Percentiles rank a stretch among this genome's conserved stretches.
phyloP scores from a whole-genome alignment of 1,139 yeast genomes.

The Scheffersomyces cryptocercus region DNA sequence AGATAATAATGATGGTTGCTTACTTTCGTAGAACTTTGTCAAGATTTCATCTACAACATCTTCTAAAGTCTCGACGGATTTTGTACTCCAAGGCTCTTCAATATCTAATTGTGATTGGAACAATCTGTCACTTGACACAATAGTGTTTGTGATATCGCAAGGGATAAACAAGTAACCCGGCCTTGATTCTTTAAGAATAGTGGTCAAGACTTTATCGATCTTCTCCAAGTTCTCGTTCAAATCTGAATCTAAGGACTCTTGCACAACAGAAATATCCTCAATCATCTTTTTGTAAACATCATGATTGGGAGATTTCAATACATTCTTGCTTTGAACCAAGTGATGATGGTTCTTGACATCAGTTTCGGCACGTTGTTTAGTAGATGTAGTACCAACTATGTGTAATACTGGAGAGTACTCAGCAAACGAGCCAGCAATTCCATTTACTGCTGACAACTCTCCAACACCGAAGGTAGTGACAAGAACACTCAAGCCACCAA shows the following conservation, averaged over 20 bases:
- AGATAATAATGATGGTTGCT: conserved; percentile 62
- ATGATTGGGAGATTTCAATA: conserved; percentile 56
- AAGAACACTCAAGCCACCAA: conserved; percentile 41
- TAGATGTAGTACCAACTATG: conserved; percentile 72
- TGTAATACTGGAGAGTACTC: conserved; percentile 80
- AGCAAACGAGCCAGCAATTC: conserved; percentile 79
- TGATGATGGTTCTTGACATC: conserved; percentile 57
- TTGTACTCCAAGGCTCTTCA: background rate
- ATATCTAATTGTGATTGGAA: conserved; percentile 20
- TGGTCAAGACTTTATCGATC: conserved; percentile 63
- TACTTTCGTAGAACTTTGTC: conserved; percentile 48
- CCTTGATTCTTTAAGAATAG: conserved; percentile 56
- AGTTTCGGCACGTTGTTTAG: conserved; percentile 14
- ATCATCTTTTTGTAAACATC: conserved; percentile 63
- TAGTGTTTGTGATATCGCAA: conserved; percentile 57
- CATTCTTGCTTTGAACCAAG: conserved; percentile 56
- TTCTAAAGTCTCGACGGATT: conserved; percentile 21
- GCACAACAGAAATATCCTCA: conserved; percentile 56
- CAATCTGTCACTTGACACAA: conserved; percentile 40
- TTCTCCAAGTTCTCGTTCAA: conserved; percentile 43
- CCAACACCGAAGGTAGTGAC: conserved; percentile 83
- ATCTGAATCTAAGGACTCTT: conserved; percentile 55
- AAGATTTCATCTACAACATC: conserved; percentile 49
- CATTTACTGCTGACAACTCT: conserved; percentile 82
- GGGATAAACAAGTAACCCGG: conserved; percentile 86